phyloP scores from a whole-genome alignment of 306 rosid genomes.

The cucumber (Cucumis sativus) region Cucumber_9930_V3 NC_026661.2:3405501-3406000 shows the following conservation, averaged over 20 bases:
- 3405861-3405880: conserved; percentile 1
- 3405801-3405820: neutral
- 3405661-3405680: neutral
- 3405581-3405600: neutral
- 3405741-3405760: neutral
- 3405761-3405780: neutral
- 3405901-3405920: neutral
- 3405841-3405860: neutral
- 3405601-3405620: neutral
- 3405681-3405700: neutral
- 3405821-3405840: neutral
- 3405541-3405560: neutral
- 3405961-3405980: neutral
- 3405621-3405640: neutral
- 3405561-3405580: neutral
- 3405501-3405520: too few species aligned
- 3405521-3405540: neutral
- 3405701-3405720: neutral
- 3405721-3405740: neutral
- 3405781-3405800: neutral
- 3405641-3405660: neutral
- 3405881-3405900: neutral
- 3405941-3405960: neutral
- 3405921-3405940: neutral
- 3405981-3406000: neutral